phyloP scores from a whole-genome alignment of 345 rosid species.

The Erucastrum elatum region DNA sequence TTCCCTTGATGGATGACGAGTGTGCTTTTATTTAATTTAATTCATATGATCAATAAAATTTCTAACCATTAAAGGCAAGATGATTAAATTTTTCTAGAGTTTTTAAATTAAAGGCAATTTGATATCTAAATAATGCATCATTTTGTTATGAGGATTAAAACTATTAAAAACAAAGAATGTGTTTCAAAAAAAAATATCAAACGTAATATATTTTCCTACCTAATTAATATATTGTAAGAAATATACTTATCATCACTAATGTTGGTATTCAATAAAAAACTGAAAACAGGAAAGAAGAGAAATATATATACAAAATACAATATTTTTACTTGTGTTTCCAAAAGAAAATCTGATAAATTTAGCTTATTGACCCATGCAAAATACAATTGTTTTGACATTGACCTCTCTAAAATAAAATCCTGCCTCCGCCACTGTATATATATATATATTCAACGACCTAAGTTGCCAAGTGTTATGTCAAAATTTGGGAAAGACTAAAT shows the following conservation, averaged over 20 bases:
- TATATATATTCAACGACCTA: constrained; percentile 15
- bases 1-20: constrained; percentile 27
- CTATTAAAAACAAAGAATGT: too few relatives aligned
- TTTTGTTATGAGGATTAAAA: constrained; percentile 4
- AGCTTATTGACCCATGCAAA: too few relatives aligned
- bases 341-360: too few relatives aligned
- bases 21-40: constrained; percentile 1
- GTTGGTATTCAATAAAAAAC: background rate
- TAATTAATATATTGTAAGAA: background rate
- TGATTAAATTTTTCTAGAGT: background rate
- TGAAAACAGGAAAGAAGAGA: background rate
- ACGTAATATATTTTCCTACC: background rate
- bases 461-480: constrained; percentile 32
- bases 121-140: constrained; percentile 15
- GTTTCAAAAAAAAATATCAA: too few relatives aligned
- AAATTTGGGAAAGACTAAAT: constrained; percentile 9
- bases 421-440: too few relatives aligned
- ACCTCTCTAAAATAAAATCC: too few relatives aligned
- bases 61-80: constrained; percentile 11
- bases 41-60: constrained; percentile 1
- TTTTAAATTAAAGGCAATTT: background rate
- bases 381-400: too few relatives aligned
- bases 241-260: background rate
- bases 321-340: too few relatives aligned
- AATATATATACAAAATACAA: background rate